Evolutionary conservation across 2,329 filamentous ascomycete genomes (phyloP), one percentile per base, ranked within the genome.

Genomic region (Fusarium sp.): DNA sequence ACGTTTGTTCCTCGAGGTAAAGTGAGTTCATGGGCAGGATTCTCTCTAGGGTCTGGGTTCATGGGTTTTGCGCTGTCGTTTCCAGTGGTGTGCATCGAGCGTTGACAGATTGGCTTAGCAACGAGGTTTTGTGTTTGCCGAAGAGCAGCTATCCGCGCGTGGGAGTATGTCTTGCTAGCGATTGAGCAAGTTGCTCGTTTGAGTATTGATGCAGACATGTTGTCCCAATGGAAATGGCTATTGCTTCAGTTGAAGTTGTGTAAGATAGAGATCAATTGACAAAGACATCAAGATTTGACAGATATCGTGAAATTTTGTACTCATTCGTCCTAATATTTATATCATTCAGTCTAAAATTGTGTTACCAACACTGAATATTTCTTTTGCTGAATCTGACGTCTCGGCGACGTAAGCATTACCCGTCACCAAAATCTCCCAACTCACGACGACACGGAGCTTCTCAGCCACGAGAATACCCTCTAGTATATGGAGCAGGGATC

Each of bases 41-140:
- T 52, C 58, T 79, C 72, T 20, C 66, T 71, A 1, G 78, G 75
- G 5, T 78, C 68, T 5, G 80, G 76, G 18, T 75, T 74, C 39
- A 54, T 72, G 2, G 75, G 68, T 29, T 76, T 76, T 33, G 65
- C 50, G 8, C 20, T 36, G 27, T 29, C 22, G 4, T 38, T 47
- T 7, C 44, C 45, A 25, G 66, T 68, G 2, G 62, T 62, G 22
- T 72, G 62, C 4, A 72, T 62, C 27, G 44, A 14, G 4, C 58
- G 39, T 7, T 55, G 42, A 2, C 3, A 45, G 10, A 45, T 27
- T 4, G 44, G 39, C 12, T 39, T 49, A 4, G 50, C 27, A 27
- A 27, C 7, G 18, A 12, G 4, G 10, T 9, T 14, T n/a, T 49
- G 33, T n/a, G 17, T 25, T 15, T 38, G 11, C n/a, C 27, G 44